Base-by-base conservation (phyloP, 2,329 filamentous ascomycete genomes). In the Talaromyces rugulosus region DNA sequence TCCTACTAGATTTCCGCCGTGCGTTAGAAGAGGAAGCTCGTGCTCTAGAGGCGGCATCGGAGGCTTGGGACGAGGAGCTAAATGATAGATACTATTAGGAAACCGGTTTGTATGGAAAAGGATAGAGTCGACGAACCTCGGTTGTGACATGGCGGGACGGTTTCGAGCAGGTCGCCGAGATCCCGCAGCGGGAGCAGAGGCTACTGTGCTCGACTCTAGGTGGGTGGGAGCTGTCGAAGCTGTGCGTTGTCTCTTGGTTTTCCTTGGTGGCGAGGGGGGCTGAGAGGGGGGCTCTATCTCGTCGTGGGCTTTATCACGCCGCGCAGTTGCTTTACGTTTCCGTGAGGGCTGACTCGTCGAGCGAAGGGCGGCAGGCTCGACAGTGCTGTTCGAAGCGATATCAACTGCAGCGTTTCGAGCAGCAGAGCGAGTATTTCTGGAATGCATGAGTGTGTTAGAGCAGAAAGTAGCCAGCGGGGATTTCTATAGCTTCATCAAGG, bases 371-470 rank as follows among this genome's bases (percentile, higher is more conserved):
- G 75, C 64, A 76, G 72, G 65, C 72, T 72, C 65, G 73, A 69
- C 66, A 16, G 53, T 58, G 31, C 12, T 59, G 30, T 44, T 79
- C 71, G 66, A 77, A 72, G 68, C 83, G 51, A n/a, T 56, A 33
- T 61, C 62, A 36, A 56, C 83, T 79, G 91, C 89, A 82, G 91
- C 91, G 86, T 91, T 88, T 83, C 92, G 92, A 82, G 93, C 90
- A 78, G 93, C 89, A 73, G 93, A 95, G 83, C 94, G 92, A 84
- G 94, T 97, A 73, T 95, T 88, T 91, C 93, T 97, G 86, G 88
- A 83, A 87, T 91, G 91, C 92, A 96, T 97, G 88, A 94, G 91
- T 89, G 66, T 74, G 73, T 70, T 72, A 74, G 66, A 47, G 44
- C 44, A 27, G 44, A 18, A 64, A 12, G 9, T 23, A 47, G 44